A percentile compares a stretch with the other conserved stretches of the same genome.
phyloP scores from a whole-genome alignment of 805 yeast species.

The Candida chauliodis region DNA sequence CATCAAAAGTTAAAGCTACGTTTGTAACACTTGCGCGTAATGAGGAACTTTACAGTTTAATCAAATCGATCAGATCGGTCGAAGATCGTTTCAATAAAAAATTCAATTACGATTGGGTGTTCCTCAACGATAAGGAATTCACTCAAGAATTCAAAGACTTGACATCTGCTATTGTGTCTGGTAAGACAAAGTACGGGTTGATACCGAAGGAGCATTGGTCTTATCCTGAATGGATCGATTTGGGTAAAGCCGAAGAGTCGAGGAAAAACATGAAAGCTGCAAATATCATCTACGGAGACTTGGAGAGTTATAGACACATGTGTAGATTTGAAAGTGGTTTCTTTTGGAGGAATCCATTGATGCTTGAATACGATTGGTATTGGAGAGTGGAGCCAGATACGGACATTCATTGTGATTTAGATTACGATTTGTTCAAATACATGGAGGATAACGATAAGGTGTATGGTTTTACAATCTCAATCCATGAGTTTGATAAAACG shows the following conservation, averaged over 20 bases:
- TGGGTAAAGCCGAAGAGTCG: constrained; percentile 60
- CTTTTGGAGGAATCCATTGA: constrained; percentile 72
- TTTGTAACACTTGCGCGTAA: constrained; percentile 83
- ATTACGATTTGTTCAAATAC: constrained; percentile 81
- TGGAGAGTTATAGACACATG: constrained; percentile 84
- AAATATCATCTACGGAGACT: constrained; percentile 68
- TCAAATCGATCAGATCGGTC: constrained; percentile 65
- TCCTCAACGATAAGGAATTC: constrained; percentile 84
- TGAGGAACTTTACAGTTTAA: constrained; percentile 72
- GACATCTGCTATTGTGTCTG: constrained; percentile 68
- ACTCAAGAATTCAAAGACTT: constrained; percentile 72
- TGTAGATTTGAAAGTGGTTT: constrained; percentile 90
- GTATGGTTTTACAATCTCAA: constrained; percentile 83
- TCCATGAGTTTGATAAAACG: constrained; percentile 80
- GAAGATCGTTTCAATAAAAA: constrained; percentile 87
- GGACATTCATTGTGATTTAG: constrained; percentile 76
- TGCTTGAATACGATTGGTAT: constrained; percentile 80
- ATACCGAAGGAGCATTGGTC: constrained; percentile 88
- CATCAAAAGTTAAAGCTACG: constrained; percentile 24
- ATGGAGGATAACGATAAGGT: constrained; percentile 73
- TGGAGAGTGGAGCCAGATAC: constrained; percentile 95
- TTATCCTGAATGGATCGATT: constrained; percentile 80
- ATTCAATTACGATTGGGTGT: constrained; percentile 91
- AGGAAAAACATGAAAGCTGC: constrained; percentile 72
- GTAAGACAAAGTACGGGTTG: constrained; percentile 70